Evolutionary conservation across 192 early-diverging fungal genomes (phyloP), one percentile per base, ranked within the genome.

Genomic region (Gigaspora rosea): DNA sequence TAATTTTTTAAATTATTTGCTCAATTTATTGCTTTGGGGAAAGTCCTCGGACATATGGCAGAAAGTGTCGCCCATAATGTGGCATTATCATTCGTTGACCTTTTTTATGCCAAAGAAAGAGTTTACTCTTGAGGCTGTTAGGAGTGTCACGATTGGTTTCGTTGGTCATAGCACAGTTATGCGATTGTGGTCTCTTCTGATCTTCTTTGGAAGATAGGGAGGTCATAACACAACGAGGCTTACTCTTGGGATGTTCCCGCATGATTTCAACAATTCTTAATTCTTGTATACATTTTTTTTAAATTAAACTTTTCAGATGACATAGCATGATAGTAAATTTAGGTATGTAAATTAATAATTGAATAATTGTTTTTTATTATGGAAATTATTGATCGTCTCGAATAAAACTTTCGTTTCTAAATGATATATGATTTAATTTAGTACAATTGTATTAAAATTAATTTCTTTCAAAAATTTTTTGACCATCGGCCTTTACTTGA

Each of bases 111-210:
- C 32, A 13, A 33, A 46, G 41, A 41, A 66, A 66, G 36, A 47
- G 36, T 66, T 47, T 8, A 47, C 41, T 10, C 36, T 66, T n/a
- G 46, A 66, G 64, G 18, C 46, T 20, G 2, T 35, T 64, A 32
- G 35, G 41, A n/a, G 16, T 47, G 64, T 66, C 36, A 47, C 27
- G 62, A 73, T 48, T 35, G 33, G 71, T 16, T 68, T 51, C 72
- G 77, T 78, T 78, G 59, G 77, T 73, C 77, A 78, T 78, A 78
- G 70, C 68, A 78, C 77, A 78, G 77, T 78, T 78, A 78, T 78
- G 77, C 77, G 77, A 78, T 72, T 78, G 77, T 71, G 58, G 22
- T 50, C 56, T 41, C 33, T 22, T 58, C 41, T 41, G 41, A 41
- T 54, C 52, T 18, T 47, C 9, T n/a, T 67, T 18, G 20, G 36